phyloP scores from a whole-genome alignment of 495 filamentous ascomycete genomes.

The Talaromyces wortmannii region DNA sequence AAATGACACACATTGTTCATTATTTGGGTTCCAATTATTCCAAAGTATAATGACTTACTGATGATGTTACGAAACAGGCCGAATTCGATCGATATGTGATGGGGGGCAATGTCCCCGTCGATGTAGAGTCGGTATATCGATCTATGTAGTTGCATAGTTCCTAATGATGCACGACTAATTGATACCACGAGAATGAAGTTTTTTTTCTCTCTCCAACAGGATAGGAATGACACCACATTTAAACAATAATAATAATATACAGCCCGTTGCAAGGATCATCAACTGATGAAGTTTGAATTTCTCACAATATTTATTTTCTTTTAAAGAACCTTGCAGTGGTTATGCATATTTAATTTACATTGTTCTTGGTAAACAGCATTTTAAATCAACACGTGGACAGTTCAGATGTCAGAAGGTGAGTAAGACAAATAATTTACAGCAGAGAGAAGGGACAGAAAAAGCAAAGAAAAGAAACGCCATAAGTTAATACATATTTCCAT shows the following conservation, averaged over 20 bases:
- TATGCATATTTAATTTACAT: background rate
- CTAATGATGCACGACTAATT: too few relatives aligned
- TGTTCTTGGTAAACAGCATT: background rate
- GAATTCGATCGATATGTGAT: conserved; percentile 5
- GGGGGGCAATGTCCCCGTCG: background rate
- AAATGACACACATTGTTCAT: background rate
- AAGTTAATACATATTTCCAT: background rate
- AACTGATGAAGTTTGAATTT: too few relatives aligned
- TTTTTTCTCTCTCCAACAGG: too few relatives aligned
- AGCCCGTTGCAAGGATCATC: background rate
- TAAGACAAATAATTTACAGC: background rate
- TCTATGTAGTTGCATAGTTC: background rate
- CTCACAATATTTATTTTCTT: background rate
- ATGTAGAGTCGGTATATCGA: background rate
- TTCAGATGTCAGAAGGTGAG: background rate
- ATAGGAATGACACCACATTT: too few relatives aligned
- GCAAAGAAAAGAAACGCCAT: background rate
- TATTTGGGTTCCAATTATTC: too few relatives aligned
- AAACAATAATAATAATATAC: background rate
- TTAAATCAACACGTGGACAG: background rate
- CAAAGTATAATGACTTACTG: background rate
- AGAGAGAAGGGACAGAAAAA: background rate
- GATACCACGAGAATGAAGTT: too few relatives aligned
- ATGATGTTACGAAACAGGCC: background rate
- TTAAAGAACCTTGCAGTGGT: background rate